phyloP scores from a whole-genome alignment of 1,284 basidiomycete genomes.

The Microbotryomycetes sp. region DNA sequence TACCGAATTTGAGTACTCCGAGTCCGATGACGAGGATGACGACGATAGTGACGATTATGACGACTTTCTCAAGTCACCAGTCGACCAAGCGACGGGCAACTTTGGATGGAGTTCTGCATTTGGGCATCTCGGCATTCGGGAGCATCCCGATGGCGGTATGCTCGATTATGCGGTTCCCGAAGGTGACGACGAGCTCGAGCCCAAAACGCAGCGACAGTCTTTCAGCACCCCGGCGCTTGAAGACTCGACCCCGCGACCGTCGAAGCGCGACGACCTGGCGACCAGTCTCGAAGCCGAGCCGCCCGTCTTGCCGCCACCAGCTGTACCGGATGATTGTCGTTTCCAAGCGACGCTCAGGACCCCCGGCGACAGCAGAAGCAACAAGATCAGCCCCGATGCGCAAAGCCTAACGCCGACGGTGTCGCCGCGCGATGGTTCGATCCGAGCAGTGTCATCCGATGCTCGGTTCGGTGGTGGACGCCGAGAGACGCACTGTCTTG shows the following conservation, averaged over 20 bases:
- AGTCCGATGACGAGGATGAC: conserved; percentile 19
- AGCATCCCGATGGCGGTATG: not conserved
- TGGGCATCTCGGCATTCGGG: conserved; percentile 2
- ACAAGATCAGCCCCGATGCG: not conserved
- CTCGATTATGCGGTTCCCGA: not conserved
- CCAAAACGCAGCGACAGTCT: not conserved
- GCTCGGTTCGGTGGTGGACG: too few relatives aligned
- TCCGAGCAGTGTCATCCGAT: not conserved
- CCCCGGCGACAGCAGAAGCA: not conserved
- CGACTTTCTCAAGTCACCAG: not conserved
- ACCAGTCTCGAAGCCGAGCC: not conserved
- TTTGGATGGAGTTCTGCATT: conserved; percentile 3
- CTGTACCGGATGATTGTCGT: not conserved
- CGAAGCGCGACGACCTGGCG: not conserved
- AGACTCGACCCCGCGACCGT: conserved; percentile 5
- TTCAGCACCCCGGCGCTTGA: conserved; percentile 1
- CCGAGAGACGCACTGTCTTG: not conserved
- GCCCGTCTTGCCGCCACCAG: not conserved
- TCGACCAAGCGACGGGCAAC: not conserved
- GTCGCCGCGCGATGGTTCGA: not conserved
- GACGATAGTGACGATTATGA: conserved; percentile 17
- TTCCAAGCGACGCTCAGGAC: not conserved
- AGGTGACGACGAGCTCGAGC: not conserved
- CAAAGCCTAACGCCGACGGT: not conserved
- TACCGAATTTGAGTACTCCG: conserved; percentile 26